Conservation (phyloP, 306 rosid genomes). For the Vigna angularis region DNA sequence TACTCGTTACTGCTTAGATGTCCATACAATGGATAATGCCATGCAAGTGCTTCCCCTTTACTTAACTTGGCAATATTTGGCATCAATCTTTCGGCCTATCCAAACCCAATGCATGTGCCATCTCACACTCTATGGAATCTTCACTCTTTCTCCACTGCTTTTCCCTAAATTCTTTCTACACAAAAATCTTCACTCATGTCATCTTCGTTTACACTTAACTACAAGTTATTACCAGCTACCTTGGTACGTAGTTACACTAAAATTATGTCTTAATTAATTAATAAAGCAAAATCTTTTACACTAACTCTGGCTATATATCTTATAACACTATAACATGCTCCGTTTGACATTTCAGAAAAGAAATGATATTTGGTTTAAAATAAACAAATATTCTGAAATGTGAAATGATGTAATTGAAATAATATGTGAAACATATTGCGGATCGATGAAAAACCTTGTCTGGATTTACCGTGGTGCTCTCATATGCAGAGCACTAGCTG, state of each 20-base stretch:
- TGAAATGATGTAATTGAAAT: not conserved
- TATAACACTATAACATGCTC: not conserved
- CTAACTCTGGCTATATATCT: not conserved
- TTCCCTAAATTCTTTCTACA: not conserved
- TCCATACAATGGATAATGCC: constrained; percentile 42
- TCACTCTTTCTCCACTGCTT: not conserved
- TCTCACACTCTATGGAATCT: constrained; percentile 29
- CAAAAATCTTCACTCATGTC: too few species aligned
- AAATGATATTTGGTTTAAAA: not conserved
- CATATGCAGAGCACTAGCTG: constrained; percentile 42
- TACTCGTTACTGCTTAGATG: not conserved
- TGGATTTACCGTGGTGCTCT: constrained; percentile 31
- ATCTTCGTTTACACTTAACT: too few species aligned
- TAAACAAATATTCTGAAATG: not conserved
- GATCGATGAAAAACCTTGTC: constrained; percentile 2
- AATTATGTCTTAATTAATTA: too few species aligned
- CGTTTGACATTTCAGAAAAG: not conserved
- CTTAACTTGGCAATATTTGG: not conserved
- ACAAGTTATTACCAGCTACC: too few species aligned
- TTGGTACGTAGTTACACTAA: too few species aligned
- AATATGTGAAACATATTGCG: not conserved
- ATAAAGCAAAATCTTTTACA: too few species aligned
- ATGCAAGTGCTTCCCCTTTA: constrained; percentile 36
- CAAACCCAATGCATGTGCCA: constrained; percentile 43
- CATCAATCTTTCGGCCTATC: constrained; percentile 2